Percentiles rank a stretch among this genome's conserved stretches.
phyloP scores from a whole-genome alignment of 2,329 filamentous ascomycete genomes.

The Fusarium proliferatum region DNA sequence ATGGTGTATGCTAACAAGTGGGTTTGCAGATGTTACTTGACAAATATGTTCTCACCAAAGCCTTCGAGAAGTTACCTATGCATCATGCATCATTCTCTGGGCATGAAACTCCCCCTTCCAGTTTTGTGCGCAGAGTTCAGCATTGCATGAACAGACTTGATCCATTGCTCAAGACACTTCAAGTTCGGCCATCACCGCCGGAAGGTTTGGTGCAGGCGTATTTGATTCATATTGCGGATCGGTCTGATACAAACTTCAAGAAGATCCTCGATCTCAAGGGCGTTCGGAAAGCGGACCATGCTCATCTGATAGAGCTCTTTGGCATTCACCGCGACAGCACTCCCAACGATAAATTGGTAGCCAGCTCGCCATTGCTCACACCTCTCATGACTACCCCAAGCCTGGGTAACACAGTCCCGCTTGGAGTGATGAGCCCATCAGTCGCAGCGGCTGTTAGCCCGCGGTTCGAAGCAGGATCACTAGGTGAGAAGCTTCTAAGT shows the following conservation, averaged over 20 bases:
- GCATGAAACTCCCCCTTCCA: slow-evolving; percentile 58
- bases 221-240: slow-evolving; percentile 94
- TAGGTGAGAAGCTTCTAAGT: slow-evolving; percentile 89
- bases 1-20: slow-evolving; percentile 37
- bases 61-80: slow-evolving; percentile 77
- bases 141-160: slow-evolving; percentile 88
- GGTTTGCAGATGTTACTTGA: slow-evolving; percentile 85
- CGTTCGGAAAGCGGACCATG: slow-evolving; percentile 84
- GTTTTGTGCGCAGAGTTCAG: slow-evolving; percentile 88
- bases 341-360: slow-evolving; percentile 75
- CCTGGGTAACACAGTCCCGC: slow-evolving; percentile 52
- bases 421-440: slow-evolving; percentile 55
- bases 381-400: slow-evolving; percentile 66
- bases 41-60: slow-evolving; percentile 88
- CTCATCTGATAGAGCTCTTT: slow-evolving; percentile 87
- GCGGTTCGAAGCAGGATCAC: slow-evolving; percentile 81
- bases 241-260: slow-evolving; percentile 92
- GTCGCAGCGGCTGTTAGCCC: slow-evolving; percentile 55
- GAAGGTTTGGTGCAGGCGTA: slow-evolving; percentile 97
- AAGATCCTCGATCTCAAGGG: slow-evolving; percentile 97
- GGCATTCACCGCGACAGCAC: slow-evolving; percentile 80
- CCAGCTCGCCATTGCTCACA: slow-evolving; percentile 76
- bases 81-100: slow-evolving; percentile 63
- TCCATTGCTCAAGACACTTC: slow-evolving; percentile 92
- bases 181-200: slow-evolving; percentile 89